Evolutionary conservation across 805 yeast genomes (phyloP), one percentile per base, ranked within the genome.

Genomic region (Yamadazyma ubonensis): DNA sequence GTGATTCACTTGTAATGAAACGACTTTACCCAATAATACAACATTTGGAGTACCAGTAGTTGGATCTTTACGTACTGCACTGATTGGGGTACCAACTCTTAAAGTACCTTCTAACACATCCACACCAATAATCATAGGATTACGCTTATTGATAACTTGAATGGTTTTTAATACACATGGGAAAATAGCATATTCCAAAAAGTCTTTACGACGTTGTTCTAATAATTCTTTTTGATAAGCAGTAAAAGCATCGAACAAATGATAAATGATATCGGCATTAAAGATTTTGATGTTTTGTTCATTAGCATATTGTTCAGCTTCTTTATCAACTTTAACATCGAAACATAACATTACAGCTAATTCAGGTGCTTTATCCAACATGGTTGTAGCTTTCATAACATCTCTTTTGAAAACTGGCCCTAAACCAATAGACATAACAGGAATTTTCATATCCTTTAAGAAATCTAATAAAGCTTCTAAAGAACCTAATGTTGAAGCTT

Each of bases 111-210:
- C 98, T 32, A 78, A 64, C 44, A 93, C 96, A 61, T 93, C 99
- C 43, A 93, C 98, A 80, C 99, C 99, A 58, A 93, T 86, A 59
- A 93, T 90, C 98, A 93, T 93, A 47, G 99, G 99, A 64, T 90
- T 88, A 70, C 99, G 86, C 73, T 91, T 91, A 81, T 93, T 93
- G 65, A 93, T 93, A 59, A 93, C 87, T 72, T 93, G 98, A 51
- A 93, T 66, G 12, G 97, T 93, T 67, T 87, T 86, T 70, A 93
- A 70, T 23, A 91, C 96, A 74, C 95, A 85, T 53, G 99, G 99
- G 81, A 81, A 90, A 36, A 86, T 85, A 33, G 98, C 99, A 54
- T 77, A 85, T 54, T 82, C 91, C 67, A 83, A 71, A 67, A 84
- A 86, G 51, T 87, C 96, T 61, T 82, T 80, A 67, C 97, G 85